Evolutionary conservation across 108 stramenopile genomes (phyloP).

Genomic region (Discostella stelligeroides): DNA sequence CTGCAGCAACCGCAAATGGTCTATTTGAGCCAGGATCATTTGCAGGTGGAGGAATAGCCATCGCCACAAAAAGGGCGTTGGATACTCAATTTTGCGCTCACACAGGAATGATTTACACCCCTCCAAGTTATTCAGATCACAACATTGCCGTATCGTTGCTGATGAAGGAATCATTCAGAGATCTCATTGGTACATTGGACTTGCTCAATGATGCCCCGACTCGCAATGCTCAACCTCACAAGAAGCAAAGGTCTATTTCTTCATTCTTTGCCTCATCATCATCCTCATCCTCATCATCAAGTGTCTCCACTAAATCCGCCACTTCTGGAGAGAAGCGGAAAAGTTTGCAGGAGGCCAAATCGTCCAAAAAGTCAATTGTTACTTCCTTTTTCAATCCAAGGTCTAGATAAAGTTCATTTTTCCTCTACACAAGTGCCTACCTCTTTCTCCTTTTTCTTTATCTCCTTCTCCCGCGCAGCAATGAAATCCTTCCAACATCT

Average conservation of each 20-base stretch:
- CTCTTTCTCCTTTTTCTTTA: conserved; percentile 35
- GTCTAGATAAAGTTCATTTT: neutral
- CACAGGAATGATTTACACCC: conserved; percentile 92
- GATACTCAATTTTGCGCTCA: conserved; percentile 87
- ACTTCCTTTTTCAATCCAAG: too few relatives aligned
- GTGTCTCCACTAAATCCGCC: neutral
- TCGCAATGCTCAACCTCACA: conserved; percentile 88
- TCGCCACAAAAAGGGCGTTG: conserved; percentile 63
- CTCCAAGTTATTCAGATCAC: conserved; percentile 91
- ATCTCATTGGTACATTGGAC: conserved; percentile 13
- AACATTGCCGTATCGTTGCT: conserved; percentile 83
- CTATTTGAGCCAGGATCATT: conserved; percentile 74
- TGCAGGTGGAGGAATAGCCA: conserved; percentile 84
- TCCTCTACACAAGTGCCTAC: neutral
- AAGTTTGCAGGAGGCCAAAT: neutral
- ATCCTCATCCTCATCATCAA: conserved; percentile 4
- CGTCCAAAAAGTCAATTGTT: conserved; percentile 7
- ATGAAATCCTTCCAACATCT: conserved; percentile 72
- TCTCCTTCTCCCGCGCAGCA: conserved; percentile 53
- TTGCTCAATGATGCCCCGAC: conserved; percentile 57
- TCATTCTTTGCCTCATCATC: conserved; percentile 64
- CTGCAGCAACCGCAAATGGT: conserved; percentile 82
- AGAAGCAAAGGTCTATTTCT: conserved; percentile 72
- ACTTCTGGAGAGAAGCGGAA: conserved; percentile 17
- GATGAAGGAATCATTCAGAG: conserved; percentile 47